Evolutionary conservation across 1,139 yeast genomes (phyloP).

Genomic region (Kodamaea anthophila): DNA sequence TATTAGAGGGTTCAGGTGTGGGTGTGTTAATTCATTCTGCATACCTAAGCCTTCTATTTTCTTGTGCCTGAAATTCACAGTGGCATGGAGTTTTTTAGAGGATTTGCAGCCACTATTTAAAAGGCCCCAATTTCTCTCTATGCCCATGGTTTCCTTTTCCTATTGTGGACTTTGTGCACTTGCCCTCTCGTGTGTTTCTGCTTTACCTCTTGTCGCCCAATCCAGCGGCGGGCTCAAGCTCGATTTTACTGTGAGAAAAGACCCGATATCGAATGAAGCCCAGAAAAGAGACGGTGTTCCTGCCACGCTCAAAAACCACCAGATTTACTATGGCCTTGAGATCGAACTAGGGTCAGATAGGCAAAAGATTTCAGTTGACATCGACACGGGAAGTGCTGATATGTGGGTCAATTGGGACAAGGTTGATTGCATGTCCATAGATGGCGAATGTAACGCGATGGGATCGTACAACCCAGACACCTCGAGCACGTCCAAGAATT

Average conservation of each 20-base stretch:
- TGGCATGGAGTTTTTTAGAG: too few relatives aligned
- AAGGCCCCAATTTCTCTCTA: too few relatives aligned
- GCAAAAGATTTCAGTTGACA: conserved; percentile 10
- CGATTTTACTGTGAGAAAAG: conserved; percentile 9
- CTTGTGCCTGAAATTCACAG: too few relatives aligned
- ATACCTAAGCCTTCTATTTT: too few relatives aligned
- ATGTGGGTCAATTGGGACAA: conserved; percentile 13
- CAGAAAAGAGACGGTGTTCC: not conserved
- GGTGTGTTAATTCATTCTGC: too few relatives aligned
- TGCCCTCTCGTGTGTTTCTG: too few relatives aligned
- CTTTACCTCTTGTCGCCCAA: conserved; percentile 7
- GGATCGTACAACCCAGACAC: conserved; percentile 10
- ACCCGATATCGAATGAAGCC: not conserved
- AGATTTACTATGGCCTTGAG: conserved; percentile 7
- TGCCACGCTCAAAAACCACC: conserved; percentile 5
- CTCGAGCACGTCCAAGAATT: conserved; percentile 7
- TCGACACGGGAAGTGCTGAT: conserved; percentile 19
- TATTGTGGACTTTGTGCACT: too few relatives aligned
- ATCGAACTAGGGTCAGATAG: conserved; percentile 10
- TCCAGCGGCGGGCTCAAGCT: conserved; percentile 9
- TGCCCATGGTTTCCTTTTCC: too few relatives aligned
- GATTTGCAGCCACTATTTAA: too few relatives aligned
- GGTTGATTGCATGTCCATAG: not conserved
- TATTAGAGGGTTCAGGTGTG: too few relatives aligned
- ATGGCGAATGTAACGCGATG: conserved; percentile 2